phyloP scores from a whole-genome alignment of 2,329 filamentous ascomycete species.

The Graphilbum fragrans region DNA sequence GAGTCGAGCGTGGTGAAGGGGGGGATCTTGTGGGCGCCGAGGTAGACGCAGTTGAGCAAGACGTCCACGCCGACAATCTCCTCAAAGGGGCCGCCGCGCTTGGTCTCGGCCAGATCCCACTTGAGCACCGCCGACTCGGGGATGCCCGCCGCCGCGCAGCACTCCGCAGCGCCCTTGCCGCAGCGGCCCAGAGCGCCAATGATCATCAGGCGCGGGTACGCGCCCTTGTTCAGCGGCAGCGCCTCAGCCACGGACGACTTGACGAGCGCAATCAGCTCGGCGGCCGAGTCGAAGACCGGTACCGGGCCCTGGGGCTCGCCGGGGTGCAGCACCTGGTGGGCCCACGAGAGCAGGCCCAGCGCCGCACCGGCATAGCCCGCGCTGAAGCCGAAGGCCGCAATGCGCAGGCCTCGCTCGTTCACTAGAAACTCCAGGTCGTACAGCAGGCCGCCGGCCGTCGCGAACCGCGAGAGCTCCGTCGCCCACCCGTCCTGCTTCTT shows the following conservation, averaged over 20 bases:
- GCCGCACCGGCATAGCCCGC: constrained; percentile 68
- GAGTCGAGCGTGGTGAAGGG: constrained; percentile 66
- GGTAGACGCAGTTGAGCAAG: constrained; percentile 85
- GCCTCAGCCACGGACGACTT: constrained; percentile 19
- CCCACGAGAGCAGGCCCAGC: constrained; percentile 68
- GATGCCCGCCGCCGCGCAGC: constrained; percentile 64
- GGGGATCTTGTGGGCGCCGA: constrained; percentile 53
- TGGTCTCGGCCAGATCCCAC: constrained; percentile 72
- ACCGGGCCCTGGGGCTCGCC: constrained; percentile 4
- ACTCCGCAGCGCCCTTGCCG: constrained; percentile 71
- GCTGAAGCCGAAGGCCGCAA: constrained; percentile 61
- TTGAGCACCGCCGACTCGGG: constrained; percentile 53
- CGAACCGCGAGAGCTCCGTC: constrained; percentile 65
- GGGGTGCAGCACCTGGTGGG: constrained; percentile 61
- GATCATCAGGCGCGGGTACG: constrained; percentile 63
- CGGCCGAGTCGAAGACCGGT: constrained; percentile 19
- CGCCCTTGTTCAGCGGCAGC: constrained; percentile 49
- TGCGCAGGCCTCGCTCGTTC: constrained; percentile 49
- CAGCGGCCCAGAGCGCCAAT: constrained; percentile 80
- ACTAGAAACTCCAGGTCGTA: constrained; percentile 86
- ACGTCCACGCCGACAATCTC: constrained; percentile 68
- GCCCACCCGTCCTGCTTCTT: constrained; percentile 73
- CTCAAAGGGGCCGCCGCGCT: constrained; percentile 60
- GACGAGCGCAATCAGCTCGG: constrained; percentile 51
- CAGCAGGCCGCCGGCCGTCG: constrained; percentile 62